phyloP scores from a whole-genome alignment of 2,329 filamentous ascomycete genomes.

The Talaromyces sp. region DNA sequence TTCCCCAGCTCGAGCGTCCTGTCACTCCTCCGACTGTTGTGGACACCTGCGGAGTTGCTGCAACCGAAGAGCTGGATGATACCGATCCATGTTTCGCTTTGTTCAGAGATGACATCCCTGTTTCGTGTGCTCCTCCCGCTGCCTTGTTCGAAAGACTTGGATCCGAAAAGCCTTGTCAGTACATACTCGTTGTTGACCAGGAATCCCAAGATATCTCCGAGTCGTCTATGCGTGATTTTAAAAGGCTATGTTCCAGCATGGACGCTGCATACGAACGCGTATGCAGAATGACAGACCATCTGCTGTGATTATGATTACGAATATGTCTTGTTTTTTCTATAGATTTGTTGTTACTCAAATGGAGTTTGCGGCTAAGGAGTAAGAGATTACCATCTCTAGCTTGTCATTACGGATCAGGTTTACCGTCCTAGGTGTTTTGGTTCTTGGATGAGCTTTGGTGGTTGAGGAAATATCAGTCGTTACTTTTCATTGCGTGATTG shows the following conservation, averaged over 20 bases:
- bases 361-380: not conserved
- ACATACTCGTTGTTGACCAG: slow-evolving; percentile 59
- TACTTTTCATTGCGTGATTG: not conserved
- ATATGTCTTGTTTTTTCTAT: slow-evolving; percentile 4
- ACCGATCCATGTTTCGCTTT: slow-evolving; percentile 46
- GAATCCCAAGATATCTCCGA: slow-evolving; percentile 24
- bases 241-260: slow-evolving; percentile 39
- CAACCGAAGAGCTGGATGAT: slow-evolving; percentile 55
- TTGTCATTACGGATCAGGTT: not conserved
- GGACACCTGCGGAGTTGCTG: slow-evolving; percentile 19
- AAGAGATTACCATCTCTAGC: not conserved
- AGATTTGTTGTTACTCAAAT: slow-evolving; percentile 20
- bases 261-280: slow-evolving; percentile 44
- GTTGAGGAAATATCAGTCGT: not conserved
- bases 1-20: slow-evolving; percentile 46
- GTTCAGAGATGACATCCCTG: slow-evolving; percentile 50
- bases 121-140: slow-evolving; percentile 42
- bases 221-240: slow-evolving; percentile 32
- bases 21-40: slow-evolving; percentile 20
- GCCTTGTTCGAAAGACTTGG: slow-evolving; percentile 51
- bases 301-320: slow-evolving; percentile 21
- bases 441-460: not conserved
- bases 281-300: slow-evolving; percentile 39
- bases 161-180: slow-evolving; percentile 62
- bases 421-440: not conserved